Evolutionary conservation across 2,329 filamentous ascomycete species (phyloP).

Genomic region (Monilinia fructicola): DNA sequence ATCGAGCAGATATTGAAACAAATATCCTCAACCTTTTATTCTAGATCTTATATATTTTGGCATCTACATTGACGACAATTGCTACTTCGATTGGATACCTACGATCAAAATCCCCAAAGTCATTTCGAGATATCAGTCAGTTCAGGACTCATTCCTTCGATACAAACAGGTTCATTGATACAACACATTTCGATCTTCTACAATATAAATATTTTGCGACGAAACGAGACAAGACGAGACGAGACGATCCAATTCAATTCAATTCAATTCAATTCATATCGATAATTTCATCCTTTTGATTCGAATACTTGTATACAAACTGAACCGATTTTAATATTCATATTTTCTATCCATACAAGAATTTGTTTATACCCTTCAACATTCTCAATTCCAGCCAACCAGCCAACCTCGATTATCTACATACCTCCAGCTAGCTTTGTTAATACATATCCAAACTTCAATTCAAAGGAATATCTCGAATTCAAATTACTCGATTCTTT

Average conservation of each 20-base stretch:
- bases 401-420: constrained; percentile 22
- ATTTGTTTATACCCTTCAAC: constrained; percentile 23
- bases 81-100: constrained; percentile 6
- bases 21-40: not conserved
- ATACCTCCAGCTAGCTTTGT: constrained; percentile 22
- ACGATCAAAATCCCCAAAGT: not conserved
- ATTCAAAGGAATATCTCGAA: constrained; percentile 15
- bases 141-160: constrained; percentile 15
- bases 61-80: not conserved
- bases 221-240: not conserved
- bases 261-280: constrained; percentile 13
- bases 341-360: constrained; percentile 16
- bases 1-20: not conserved
- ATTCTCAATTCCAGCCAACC: constrained; percentile 24
- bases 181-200: constrained; percentile 14
- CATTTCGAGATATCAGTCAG: not conserved
- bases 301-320: constrained; percentile 23
- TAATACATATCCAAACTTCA: constrained; percentile 20
- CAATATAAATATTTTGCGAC: constrained; percentile 11
- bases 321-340: constrained; percentile 19
- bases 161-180: not conserved
- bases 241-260: not conserved
- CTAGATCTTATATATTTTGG: not conserved
- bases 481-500: constrained; percentile 4
- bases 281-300: constrained; percentile 21